Evolutionary conservation across 2,329 filamentous ascomycete species (phyloP).

Genomic region (Pleurostoma richardsiae): DNA sequence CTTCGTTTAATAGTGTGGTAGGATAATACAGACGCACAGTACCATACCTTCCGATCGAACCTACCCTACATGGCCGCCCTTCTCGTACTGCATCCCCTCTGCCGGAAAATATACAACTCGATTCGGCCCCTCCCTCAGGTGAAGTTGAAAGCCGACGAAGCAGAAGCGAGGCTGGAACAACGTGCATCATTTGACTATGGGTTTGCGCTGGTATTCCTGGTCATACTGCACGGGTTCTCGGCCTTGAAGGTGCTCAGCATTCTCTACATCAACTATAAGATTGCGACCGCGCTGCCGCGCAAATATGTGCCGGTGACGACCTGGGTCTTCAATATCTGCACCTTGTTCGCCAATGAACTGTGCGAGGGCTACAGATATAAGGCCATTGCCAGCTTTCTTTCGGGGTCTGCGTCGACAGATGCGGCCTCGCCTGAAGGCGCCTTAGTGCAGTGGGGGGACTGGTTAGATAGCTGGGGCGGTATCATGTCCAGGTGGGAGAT

Average conservation of each 20-base stretch:
- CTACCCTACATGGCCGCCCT: conserved; percentile 74
- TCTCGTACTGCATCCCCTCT: conserved; percentile 71
- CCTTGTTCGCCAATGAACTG: conserved; percentile 87
- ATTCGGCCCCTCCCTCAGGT: conserved; percentile 32
- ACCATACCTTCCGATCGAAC: conserved; percentile 78
- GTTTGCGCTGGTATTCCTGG: conserved; percentile 76
- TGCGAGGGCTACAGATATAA: conserved; percentile 70
- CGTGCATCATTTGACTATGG: conserved; percentile 76
- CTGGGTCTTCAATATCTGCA: conserved; percentile 84
- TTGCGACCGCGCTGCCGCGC: conserved; percentile 69
- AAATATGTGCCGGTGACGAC: conserved; percentile 68
- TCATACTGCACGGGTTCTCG: conserved; percentile 79
- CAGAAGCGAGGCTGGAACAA: conserved; percentile 57
- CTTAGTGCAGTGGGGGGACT: conserved; percentile 58
- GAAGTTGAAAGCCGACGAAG: conserved; percentile 31
- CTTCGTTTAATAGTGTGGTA: conserved; percentile 23
- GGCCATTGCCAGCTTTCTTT: conserved; percentile 51
- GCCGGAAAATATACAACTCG: conserved; percentile 67
- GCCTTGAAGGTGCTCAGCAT: conserved; percentile 77
- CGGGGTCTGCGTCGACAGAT: conserved; percentile 23
- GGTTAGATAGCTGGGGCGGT: conserved; percentile 75
- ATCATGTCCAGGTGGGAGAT: conserved; percentile 91
- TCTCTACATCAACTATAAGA: conserved; percentile 72
- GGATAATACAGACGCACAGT: conserved; percentile 90
- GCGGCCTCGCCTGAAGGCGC: conserved; percentile 26